Conservation (phyloP, 73 alveolate species). For the Paramecium octaurelia region DNA sequence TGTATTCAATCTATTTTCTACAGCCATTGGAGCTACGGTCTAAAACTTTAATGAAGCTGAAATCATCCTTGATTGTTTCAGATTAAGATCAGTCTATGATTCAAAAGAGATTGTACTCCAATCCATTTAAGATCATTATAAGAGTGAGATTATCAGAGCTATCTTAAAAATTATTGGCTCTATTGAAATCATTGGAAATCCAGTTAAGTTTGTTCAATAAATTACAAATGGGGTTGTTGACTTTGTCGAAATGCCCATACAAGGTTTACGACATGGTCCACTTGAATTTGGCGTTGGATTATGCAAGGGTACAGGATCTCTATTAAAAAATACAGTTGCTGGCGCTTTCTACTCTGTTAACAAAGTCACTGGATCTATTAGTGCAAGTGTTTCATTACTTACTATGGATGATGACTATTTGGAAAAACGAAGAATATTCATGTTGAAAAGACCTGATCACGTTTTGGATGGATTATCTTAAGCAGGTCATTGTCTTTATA, state of each 20-base stretch:
- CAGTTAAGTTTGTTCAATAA: conserved; percentile 83
- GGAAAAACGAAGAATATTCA: conserved; percentile 79
- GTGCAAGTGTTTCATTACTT: conserved; percentile 84
- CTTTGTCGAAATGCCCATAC: conserved; percentile 90
- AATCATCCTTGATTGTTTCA: conserved; percentile 74
- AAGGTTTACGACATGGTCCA: conserved; percentile 89
- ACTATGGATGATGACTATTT: conserved; percentile 90
- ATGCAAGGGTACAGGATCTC: conserved; percentile 87
- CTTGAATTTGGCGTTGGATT: conserved; percentile 91
- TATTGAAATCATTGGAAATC: conserved; percentile 92
- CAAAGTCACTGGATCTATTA: conserved; percentile 85
- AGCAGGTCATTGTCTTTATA: conserved; percentile 79
- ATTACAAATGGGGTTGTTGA: conserved; percentile 96
- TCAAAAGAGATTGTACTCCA: conserved; percentile 63
- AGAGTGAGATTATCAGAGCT: conserved; percentile 64
- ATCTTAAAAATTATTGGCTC: conserved; percentile 76
- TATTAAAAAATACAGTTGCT: conserved; percentile 88
- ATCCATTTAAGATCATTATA: conserved; percentile 71
- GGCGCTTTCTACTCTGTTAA: conserved; percentile 95
- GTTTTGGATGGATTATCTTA: conserved; percentile 87
- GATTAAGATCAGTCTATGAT: conserved; percentile 70
- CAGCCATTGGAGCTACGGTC: conserved; percentile 79
- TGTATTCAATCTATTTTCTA: conserved; percentile 65
- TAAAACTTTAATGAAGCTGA: conserved; percentile 81
- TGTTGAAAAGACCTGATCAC: conserved; percentile 91